Evolutionary conservation across 1,284 basidiomycete genomes (phyloP).

Genomic region (Schizophyllum commune): DNA sequence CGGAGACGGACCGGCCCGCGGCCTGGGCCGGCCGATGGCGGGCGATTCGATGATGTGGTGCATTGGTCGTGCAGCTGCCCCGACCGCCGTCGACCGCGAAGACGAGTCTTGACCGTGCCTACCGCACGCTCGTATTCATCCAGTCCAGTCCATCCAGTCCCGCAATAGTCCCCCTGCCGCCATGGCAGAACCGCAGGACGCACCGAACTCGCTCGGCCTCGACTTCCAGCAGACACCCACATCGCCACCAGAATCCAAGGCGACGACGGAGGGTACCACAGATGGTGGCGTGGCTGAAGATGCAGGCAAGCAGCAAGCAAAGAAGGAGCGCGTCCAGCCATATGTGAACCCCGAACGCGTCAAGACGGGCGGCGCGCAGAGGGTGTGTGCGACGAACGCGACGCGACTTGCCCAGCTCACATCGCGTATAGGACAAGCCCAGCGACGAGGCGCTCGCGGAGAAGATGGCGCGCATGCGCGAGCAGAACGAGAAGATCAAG

Average conservation of each 20-base stretch:
- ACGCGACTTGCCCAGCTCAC: conserved; percentile 1
- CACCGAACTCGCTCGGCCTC: conserved; percentile 58
- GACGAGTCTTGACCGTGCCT: not conserved
- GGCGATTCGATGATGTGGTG: not conserved
- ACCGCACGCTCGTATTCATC: conserved; percentile 12
- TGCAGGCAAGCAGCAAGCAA: conserved; percentile 22
- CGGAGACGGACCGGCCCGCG: not conserved
- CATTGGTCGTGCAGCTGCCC: not conserved
- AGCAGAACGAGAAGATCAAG: conserved; percentile 79
- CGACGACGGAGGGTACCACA: conserved; percentile 10
- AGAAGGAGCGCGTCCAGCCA: conserved; percentile 36
- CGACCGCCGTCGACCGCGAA: not conserved
- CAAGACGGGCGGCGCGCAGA: conserved; percentile 67
- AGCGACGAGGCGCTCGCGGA: conserved; percentile 64
- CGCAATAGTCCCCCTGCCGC: conserved; percentile 2
- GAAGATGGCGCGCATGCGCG: conserved; percentile 65
- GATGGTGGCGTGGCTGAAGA: conserved; percentile 9
- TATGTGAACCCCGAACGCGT: conserved; percentile 74
- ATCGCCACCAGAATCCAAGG: conserved; percentile 11
- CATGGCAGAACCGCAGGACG: conserved; percentile 26
- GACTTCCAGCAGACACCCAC: conserved; percentile 45
- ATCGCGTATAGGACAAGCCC: conserved; percentile 53
- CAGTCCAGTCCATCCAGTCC: conserved; percentile 3
- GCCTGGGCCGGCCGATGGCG: not conserved
- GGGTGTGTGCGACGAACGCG: conserved; percentile 35